Conservation (phyloP, 306 rosid genomes). For the Trifolium fragiferum region DNA sequence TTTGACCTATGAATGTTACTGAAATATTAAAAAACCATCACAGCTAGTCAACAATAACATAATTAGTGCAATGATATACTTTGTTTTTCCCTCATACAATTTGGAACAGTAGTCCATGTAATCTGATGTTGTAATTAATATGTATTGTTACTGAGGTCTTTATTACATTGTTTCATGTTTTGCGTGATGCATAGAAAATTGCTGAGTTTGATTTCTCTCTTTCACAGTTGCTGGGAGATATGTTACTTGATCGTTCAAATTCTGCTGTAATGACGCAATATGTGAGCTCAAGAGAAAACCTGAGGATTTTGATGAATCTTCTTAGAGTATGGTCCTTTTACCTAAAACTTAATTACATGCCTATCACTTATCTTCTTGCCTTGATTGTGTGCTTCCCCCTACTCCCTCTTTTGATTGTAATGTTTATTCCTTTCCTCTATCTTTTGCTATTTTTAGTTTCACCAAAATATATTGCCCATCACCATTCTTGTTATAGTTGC, state of each 20-base stretch:
- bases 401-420: background rate
- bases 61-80: conserved; percentile 27
- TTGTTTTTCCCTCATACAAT: background rate
- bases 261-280: conserved; percentile 95
- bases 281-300: conserved; percentile 96
- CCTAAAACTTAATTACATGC: conserved; percentile 34
- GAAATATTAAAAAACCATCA: background rate
- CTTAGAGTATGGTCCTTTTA: conserved; percentile 68
- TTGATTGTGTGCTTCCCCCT: conserved; percentile 26
- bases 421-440: conserved; percentile 4
- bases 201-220: conserved; percentile 42
- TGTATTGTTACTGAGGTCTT: background rate
- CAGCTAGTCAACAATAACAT: conserved; percentile 15
- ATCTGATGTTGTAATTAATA: conserved; percentile 28
- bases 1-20: conserved; percentile 13
- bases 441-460: conserved; percentile 16
- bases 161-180: conserved; percentile 31
- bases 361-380: conserved; percentile 1
- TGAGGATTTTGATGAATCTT: conserved; percentile 97
- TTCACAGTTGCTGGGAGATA: conserved; percentile 92
- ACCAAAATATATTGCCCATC: conserved; percentile 11
- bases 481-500: conserved; percentile 10
- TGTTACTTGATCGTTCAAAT: conserved; percentile 91
- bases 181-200: conserved; percentile 23
- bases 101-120: conserved; percentile 10